Evolutionary conservation across 2,329 filamentous ascomycete genomes (phyloP).

Genomic region (Exophiala viscosa): DNA sequence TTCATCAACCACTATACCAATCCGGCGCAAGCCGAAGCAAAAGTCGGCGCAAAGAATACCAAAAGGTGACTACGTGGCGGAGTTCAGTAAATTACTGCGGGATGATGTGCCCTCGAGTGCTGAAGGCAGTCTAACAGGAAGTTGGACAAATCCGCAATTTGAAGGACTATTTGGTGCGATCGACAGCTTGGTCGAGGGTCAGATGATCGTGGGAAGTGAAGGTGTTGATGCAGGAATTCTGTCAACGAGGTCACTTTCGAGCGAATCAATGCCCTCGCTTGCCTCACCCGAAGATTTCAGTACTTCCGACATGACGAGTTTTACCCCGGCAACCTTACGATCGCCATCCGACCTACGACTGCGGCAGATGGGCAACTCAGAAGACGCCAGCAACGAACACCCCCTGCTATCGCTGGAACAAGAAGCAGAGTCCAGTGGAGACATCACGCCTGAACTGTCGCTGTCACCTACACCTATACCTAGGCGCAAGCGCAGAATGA

Average conservation of each 20-base stretch:
- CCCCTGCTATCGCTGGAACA: constrained; percentile 48
- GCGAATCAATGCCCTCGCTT: constrained; percentile 56
- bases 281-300: constrained; percentile 48
- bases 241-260: constrained; percentile 52
- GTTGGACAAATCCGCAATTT: constrained; percentile 46
- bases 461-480: constrained; percentile 28
- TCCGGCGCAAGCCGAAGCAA: constrained; percentile 42
- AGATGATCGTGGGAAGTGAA: constrained; percentile 40
- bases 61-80: constrained; percentile 41
- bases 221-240: constrained; percentile 43
- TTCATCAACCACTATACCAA: constrained; percentile 58
- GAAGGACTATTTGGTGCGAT: constrained; percentile 55
- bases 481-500: constrained; percentile 15
- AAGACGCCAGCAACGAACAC: constrained; percentile 56
- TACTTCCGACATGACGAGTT: constrained; percentile 40
- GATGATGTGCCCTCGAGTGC: constrained; percentile 49
- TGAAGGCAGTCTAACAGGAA: constrained; percentile 41
- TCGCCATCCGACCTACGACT: constrained; percentile 40
- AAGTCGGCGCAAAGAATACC: constrained; percentile 39
- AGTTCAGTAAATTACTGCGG: constrained; percentile 57
- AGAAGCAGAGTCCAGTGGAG: constrained; percentile 25
- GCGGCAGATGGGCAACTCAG: constrained; percentile 49
- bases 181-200: constrained; percentile 43
- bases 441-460: constrained; percentile 12
- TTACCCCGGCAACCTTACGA: constrained; percentile 39